phyloP scores from a whole-genome alignment of 805 yeast species.

The Yarrowia sp. region DNA sequence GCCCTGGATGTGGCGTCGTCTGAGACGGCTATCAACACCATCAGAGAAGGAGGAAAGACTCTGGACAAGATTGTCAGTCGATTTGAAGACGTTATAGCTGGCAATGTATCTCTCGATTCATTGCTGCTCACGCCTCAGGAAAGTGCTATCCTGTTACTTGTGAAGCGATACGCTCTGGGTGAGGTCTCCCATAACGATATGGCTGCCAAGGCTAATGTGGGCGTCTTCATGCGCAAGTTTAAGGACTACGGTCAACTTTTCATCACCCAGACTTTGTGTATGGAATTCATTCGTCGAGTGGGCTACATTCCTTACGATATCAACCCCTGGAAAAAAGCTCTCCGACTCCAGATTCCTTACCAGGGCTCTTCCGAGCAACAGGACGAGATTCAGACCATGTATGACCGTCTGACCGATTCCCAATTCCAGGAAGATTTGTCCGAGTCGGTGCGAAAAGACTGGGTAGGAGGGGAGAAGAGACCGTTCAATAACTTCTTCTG shows the following conservation, averaged over 20 bases:
- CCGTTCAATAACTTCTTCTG: constrained; percentile 60
- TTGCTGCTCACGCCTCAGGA: constrained; percentile 6
- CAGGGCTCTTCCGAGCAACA: constrained; percentile 24
- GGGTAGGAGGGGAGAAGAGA: constrained; percentile 4
- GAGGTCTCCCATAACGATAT: constrained; percentile 42
- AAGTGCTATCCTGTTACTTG: constrained; percentile 20
- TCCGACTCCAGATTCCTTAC: constrained; percentile 24
- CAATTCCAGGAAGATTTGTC: neutral
- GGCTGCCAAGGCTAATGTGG: constrained; percentile 40
- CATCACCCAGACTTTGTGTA: constrained; percentile 8
- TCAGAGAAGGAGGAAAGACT: constrained; percentile 6
- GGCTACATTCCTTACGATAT: constrained; percentile 24
- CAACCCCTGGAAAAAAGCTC: constrained; percentile 26
- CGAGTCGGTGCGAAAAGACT: neutral
- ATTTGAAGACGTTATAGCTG: neutral
- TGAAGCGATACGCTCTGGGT: constrained; percentile 42
- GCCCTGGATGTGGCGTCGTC: constrained; percentile 17
- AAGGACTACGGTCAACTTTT: constrained; percentile 4
- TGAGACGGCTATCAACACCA: constrained; percentile 18
- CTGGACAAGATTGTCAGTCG: constrained; percentile 2
- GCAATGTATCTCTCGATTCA: neutral
- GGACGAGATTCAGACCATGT: constrained; percentile 28
- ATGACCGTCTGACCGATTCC: neutral
- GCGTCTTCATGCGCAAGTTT: constrained; percentile 19
- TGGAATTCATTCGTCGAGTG: constrained; percentile 8